Base-by-base conservation (phyloP, 2,329 filamentous ascomycete genomes). In the Trematosphaeria pertusa region DNA sequence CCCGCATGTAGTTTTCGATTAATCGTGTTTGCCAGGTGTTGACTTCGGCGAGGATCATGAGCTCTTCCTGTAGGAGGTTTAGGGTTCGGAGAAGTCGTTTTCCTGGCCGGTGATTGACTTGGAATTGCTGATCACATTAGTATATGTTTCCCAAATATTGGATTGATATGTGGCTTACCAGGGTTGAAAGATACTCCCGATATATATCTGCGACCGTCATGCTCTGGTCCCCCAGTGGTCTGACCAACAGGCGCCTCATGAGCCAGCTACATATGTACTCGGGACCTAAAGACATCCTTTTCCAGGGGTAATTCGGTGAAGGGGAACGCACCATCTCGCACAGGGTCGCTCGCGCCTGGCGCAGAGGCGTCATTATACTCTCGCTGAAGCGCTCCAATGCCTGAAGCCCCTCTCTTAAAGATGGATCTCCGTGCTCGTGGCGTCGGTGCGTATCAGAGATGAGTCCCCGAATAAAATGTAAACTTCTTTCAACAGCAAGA, bases 41-140 rank as follows among this genome's bases (percentile, higher is more conserved):
- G 11, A 71, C 51, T 39, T 47, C 35, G 1, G 41, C 14, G 3
- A 71, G 56, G 18, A 62, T 50, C 2, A 49, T 36, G 0, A 70
- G 37, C 28, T 71, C 65, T 45, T 71, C 67, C 49, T 67, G 63
- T 0, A 70, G 51, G 0, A 68, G 51, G n/a, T 69, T 70, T 40
- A 70, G 62, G 7, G 59, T 56, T 21, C 65, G 67, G 2, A 70
- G 50, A 2, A 71, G 58, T 3, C 66, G 59, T 46, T 70, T 71
- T 17, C 60, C 53, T 4, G 66, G 64, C 7, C 60, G 58, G 32
- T 67, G 59, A 18, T 69, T 70, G 28, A 70, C 64, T 63, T 68
- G 59, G 31, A 70, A 70, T 65, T 67, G 64, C 65, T 68, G 19
- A 2, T n/a, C n/a, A n/a, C n/a, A n/a, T n/a, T n/a, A n/a, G n/a